A percentile compares a stretch with the other conserved stretches of the same genome.
Conservation (phyloP, 306 rosid species). For the Trifolium subterraneum region DNA sequence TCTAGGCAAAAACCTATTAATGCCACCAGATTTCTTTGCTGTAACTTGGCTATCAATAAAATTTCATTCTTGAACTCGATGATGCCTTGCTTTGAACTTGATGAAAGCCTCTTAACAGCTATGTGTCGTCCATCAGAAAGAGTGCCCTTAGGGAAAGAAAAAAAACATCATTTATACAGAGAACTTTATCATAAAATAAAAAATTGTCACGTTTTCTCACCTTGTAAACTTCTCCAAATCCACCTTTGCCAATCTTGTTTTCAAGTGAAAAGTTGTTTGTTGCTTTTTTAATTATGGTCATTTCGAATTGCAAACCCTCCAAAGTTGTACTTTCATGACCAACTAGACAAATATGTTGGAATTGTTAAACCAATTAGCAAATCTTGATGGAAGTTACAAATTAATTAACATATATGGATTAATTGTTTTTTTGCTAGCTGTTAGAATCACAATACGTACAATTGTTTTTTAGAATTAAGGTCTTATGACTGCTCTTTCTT, state of each 20-base stretch:
- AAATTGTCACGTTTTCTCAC: slow-evolving; percentile 27
- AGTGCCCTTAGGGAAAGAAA: slow-evolving; percentile 55
- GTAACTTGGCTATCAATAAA: slow-evolving; percentile 58
- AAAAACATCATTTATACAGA: background rate
- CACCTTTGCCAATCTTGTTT: slow-evolving; percentile 60
- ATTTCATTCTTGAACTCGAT: slow-evolving; percentile 65
- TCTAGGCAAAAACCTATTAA: slow-evolving; percentile 65
- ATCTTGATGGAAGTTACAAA: background rate
- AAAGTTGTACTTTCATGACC: slow-evolving; percentile 6
- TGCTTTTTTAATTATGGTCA: slow-evolving; percentile 3
- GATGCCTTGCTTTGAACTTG: slow-evolving; percentile 55
- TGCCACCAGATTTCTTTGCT: slow-evolving; percentile 62
- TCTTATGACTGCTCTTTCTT: background rate
- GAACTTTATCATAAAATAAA: background rate
- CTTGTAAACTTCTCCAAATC: slow-evolving; percentile 69
- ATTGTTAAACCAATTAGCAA: background rate
- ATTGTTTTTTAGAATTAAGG: slow-evolving; percentile 6
- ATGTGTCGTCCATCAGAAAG: slow-evolving; percentile 54
- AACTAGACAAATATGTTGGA: slow-evolving; percentile 1
- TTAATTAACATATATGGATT: background rate
- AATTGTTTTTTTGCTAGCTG: background rate
- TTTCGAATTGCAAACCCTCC: slow-evolving; percentile 14
- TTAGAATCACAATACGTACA: background rate
- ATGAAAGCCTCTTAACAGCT: slow-evolving; percentile 68
- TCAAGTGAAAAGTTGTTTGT: slow-evolving; percentile 38